Evolutionary conservation across 2,329 filamentous ascomycete species (phyloP), one percentile per base, ranked within the genome.

Genomic region (Talaromyces sp.): DNA sequence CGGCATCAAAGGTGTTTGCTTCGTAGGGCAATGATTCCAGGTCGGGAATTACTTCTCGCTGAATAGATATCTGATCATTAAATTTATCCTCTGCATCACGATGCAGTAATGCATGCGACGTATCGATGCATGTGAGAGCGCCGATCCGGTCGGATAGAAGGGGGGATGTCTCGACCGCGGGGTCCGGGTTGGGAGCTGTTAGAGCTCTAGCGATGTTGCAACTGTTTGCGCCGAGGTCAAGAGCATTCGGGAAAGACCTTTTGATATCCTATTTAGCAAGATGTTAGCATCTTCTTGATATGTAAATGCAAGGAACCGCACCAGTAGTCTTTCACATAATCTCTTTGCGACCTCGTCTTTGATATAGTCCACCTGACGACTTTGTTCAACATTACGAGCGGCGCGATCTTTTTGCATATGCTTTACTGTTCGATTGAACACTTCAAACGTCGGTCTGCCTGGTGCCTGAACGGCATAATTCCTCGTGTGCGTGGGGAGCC

Each of bases 221-320:
- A 67, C 94, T 92, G 76, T 98, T 97, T 68, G 95, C 94, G 68
- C 95, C 95, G 37, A 97, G 88, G 77, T 99, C 95, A 67, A 99
- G 90, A 27, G 93, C 92, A 69, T 87, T 85, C 52, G 90, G 87
- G 72, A 96, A 97, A 64, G 88, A 84, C 37, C 95, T 90, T 72
- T 96, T 97, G 81, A 99, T 96, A 75, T 98, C 93, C 91, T 93
- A 68, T 31, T 13, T 24, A n/a, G 27, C 19, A 49, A 37, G 31
- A 49, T 37, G 10, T 50, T 7, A 37, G 43, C 14, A 13, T 22
- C 35, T 4, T n/a, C 14, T 22, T 39, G 6, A 62, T 16, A 41
- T 10, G 8, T 8, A 27, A 45, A 8, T 7, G 37, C 13, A 24
- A 14, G 27, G 14, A 9, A 7, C 35, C 60, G 52, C 22, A 93